Evolutionary conservation across 495 filamentous ascomycete species (phyloP).

Genomic region (Chaetomium fimeti): DNA sequence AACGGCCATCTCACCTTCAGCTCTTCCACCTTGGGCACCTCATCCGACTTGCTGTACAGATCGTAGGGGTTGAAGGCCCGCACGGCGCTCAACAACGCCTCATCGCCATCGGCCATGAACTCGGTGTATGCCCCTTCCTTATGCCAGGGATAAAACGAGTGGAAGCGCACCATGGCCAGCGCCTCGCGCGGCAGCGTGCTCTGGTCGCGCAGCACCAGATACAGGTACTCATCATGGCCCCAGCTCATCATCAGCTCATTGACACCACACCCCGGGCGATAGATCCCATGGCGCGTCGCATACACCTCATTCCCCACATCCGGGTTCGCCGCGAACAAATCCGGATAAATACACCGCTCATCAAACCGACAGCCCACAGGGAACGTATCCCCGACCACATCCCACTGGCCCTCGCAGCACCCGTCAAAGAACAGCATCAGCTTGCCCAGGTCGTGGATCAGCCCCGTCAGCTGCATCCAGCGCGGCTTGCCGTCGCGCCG

Average conservation of each 20-base stretch:
- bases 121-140: constrained; percentile 70
- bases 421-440: constrained; percentile 76
- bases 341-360: constrained; percentile 71
- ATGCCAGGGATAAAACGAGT: constrained; percentile 91
- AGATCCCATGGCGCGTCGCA: constrained; percentile 72
- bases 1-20: constrained; percentile 53
- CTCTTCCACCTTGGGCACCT: constrained; percentile 67
- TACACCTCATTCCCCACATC: constrained; percentile 66
- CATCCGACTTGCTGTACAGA: constrained; percentile 88
- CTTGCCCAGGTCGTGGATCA: constrained; percentile 91
- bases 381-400: constrained; percentile 89
- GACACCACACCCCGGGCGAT: constrained; percentile 69
- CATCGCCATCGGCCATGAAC: constrained; percentile 79
- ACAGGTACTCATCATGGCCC: constrained; percentile 92
- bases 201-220: constrained; percentile 78
- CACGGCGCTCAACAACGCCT: constrained; percentile 74
- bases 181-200: constrained; percentile 73
- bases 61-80: constrained; percentile 89
- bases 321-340: constrained; percentile 70
- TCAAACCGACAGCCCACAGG: constrained; percentile 86
- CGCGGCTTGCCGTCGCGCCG: constrained; percentile 83
- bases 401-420: constrained; percentile 85
- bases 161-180: constrained; percentile 86
- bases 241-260: constrained; percentile 85
- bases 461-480: constrained; percentile 87